Percentiles rank a stretch among this genome's conserved stretches.
These are phyloP conservation scores for Hypoxylon subgilvum DNA, from an alignment of 495 filamentous ascomycete species.

Conservation along the genomic window DNA sequence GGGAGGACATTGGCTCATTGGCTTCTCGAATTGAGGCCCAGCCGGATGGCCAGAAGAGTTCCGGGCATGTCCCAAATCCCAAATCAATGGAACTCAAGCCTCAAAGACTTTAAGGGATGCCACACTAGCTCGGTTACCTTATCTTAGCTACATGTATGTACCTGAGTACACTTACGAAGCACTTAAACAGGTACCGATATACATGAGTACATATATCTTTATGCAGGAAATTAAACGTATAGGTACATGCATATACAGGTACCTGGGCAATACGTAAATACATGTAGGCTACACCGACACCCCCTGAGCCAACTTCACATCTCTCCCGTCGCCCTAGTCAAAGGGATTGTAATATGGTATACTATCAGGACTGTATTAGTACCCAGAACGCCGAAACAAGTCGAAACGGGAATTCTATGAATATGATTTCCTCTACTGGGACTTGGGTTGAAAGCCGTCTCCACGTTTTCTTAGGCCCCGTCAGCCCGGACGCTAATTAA, in stretches of 20 bases:
- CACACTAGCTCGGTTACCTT: neutral
- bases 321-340: slow-evolving; percentile 15
- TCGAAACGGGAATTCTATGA: too few relatives aligned
- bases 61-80: slow-evolving; percentile 33
- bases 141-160: neutral
- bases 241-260: too few relatives aligned
- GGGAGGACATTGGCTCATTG: slow-evolving; percentile 19
- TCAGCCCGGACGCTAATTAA: slow-evolving; percentile 36
- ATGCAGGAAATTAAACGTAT: too few relatives aligned
- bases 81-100: slow-evolving; percentile 39
- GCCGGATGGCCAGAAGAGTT: slow-evolving; percentile 23
- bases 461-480: slow-evolving; percentile 21
- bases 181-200: too few relatives aligned
- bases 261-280: too few relatives aligned
- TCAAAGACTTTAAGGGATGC: slow-evolving; percentile 14
- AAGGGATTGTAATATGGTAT: slow-evolving; percentile 29
- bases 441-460: slow-evolving; percentile 9
- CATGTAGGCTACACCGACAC: slow-evolving; percentile 23
- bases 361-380: too few relatives aligned
- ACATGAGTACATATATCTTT: too few relatives aligned
- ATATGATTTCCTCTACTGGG: too few relatives aligned
- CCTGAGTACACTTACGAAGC: neutral
- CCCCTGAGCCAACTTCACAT: slow-evolving; percentile 11
- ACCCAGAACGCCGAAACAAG: slow-evolving; percentile 30
- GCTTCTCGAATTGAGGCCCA: slow-evolving; percentile 12